Evolutionary conservation across 192 early-diverging fungal genomes (phyloP), one percentile per base, ranked within the genome.

Genomic region (Backusella parvicylindrica): DNA sequence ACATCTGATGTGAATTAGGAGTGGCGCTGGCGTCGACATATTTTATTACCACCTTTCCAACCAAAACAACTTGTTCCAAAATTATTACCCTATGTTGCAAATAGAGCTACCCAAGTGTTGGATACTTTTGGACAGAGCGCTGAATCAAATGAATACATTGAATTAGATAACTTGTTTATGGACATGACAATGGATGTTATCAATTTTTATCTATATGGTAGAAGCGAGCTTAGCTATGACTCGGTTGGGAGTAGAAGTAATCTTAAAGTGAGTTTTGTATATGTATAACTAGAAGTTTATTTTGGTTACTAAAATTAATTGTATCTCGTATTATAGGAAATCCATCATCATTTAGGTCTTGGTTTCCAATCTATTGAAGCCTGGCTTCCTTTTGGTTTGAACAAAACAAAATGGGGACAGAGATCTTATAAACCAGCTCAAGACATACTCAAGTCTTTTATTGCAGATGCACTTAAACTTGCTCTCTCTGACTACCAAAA

Each of bases 111-210:
- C 2, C 13, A 74, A 35, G 11, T 75, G 0, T 23, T 67, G 12
- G 3, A 36, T 3, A 23, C 35, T 5, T 75, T 83, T 74, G 40
- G 47, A 8, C 37, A 53, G 33, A 40, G 36, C 23, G 71, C 75
- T 11, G 15, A 79, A 0, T 37, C 28, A 15, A n/a, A 63, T 2
- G 12, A 49, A 23, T 53, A 74, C 2, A 32, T 83, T 28, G 81
- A 83, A 43, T 31, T 83, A 1, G 81, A 83, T 60, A 68, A 60
- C 2, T 18, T 75, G 6, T 76, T 79, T 43, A 75, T 64, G 38
- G 72, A 79, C 49, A 38, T 83, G 47, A 83, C 81, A 7, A 77
- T 83, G 74, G 78, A 79, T 71, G 77, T 83, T 43, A 83, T 83
- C 18, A 79, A 78, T 31, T 76, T 70, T 69, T 83, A 79, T 76